These are phyloP conservation scores for Plectosphaerella sp. DNA, from an alignment of 2,329 filamentous ascomycete genomes.

Conservation along the genomic window DNA sequence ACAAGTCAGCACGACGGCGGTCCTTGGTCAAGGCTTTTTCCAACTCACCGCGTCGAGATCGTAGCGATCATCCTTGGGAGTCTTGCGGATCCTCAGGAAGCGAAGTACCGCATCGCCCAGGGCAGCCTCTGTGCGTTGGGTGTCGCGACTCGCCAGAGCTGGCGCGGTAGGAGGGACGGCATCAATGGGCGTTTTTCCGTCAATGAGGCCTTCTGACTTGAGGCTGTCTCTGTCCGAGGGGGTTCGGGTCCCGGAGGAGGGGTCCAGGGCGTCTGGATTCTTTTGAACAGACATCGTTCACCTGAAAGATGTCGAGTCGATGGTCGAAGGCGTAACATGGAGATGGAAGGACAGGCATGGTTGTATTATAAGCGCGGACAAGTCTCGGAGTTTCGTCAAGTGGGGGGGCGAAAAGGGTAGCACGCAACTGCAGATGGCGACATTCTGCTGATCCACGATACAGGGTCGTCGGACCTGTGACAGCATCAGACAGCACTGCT, in stretches of 20 bases:
- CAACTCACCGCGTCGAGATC: constrained; percentile 22
- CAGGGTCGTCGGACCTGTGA: too few relatives aligned
- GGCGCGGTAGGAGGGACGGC: constrained; percentile 6
- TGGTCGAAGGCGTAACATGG: background rate
- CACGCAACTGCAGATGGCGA: background rate
- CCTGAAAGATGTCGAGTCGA: background rate
- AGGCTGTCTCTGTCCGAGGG: constrained; percentile 6
- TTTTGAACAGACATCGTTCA: constrained; percentile 5
- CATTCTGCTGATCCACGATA: background rate
- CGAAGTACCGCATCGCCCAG: constrained; percentile 26
- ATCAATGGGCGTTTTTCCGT: background rate
- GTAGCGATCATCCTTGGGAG: constrained; percentile 16
- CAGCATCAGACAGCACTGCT: background rate
- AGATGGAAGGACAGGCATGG: background rate
- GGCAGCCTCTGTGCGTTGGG: constrained; percentile 22
- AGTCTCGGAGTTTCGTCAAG: background rate
- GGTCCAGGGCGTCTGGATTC: background rate
- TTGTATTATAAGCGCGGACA: background rate
- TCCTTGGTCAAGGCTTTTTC: background rate
- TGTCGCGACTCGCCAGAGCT: constrained; percentile 19
- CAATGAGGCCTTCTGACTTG: background rate
- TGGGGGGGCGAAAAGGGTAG: background rate
- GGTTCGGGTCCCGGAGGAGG: constrained; percentile 4
- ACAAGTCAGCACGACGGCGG: constrained; percentile 8
- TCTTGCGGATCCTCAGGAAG: constrained; percentile 25